Evolutionary conservation across 2,329 filamentous ascomycete species (phyloP).

Genomic region (Pezicula neosporulosa): DNA sequence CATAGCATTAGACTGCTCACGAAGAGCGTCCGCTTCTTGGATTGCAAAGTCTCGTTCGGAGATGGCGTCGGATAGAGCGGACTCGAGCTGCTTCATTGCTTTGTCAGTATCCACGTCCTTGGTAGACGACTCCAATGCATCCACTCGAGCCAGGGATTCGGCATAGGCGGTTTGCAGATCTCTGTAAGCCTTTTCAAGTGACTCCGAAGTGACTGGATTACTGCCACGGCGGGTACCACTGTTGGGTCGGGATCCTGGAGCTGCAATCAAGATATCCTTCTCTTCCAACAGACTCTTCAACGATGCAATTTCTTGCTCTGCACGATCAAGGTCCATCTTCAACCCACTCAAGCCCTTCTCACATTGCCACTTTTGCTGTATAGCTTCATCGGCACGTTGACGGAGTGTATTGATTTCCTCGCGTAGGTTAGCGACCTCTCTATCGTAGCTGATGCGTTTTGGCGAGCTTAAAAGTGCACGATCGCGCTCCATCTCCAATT

Average conservation of each 20-base stretch:
- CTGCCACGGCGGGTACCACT: constrained; percentile 31
- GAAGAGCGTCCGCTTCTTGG: constrained; percentile 60
- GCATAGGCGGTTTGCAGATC: constrained; percentile 71
- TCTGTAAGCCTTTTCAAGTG: constrained; percentile 69
- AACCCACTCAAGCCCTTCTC: constrained; percentile 85
- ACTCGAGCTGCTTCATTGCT: constrained; percentile 63
- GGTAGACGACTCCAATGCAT: constrained; percentile 53
- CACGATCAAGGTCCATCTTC: constrained; percentile 95
- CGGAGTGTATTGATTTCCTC: constrained; percentile 83
- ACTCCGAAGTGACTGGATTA: constrained; percentile 61
- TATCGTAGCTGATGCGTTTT: constrained; percentile 75
- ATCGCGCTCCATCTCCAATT: constrained; percentile 76
- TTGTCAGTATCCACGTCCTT: constrained; percentile 56
- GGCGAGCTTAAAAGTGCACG: constrained; percentile 67
- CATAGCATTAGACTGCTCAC: constrained; percentile 56
- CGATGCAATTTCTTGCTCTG: constrained; percentile 88
- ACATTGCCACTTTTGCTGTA: constrained; percentile 94
- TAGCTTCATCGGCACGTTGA: constrained; percentile 84
- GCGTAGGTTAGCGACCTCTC: constrained; percentile 74
- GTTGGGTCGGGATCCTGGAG: constrained; percentile 43
- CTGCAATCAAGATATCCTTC: constrained; percentile 75
- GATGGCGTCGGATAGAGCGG: constrained; percentile 65
- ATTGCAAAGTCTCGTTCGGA: constrained; percentile 70
- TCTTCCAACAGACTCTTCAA: constrained; percentile 75
- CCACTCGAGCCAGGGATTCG: constrained; percentile 64